These are phyloP conservation scores for Hymenoscyphus salicellus DNA, from an alignment of 2,329 filamentous ascomycete species.

Conservation along the genomic window DNA sequence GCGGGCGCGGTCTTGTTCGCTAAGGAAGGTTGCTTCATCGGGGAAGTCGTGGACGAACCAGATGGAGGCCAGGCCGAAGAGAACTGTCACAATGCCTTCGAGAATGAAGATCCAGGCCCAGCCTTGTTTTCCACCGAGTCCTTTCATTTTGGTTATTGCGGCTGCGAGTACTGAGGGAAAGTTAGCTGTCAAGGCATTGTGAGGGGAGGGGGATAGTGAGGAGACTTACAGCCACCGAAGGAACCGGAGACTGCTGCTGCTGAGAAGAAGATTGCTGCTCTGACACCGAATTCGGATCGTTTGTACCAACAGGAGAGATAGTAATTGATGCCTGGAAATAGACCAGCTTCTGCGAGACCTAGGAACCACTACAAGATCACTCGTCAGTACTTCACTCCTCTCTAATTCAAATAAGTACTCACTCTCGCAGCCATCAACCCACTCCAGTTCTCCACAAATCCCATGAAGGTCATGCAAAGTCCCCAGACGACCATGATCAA, in stretches of 20 bases:
- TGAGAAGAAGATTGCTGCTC: slow-evolving; percentile 79
- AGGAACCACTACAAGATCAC: slow-evolving; percentile 50
- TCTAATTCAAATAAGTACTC: neutral
- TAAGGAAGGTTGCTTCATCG: slow-evolving; percentile 70
- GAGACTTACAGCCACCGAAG: slow-evolving; percentile 56
- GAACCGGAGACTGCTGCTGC: slow-evolving; percentile 76
- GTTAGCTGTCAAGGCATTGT: neutral
- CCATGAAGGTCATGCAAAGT: slow-evolving; percentile 58
- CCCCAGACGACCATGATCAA: slow-evolving; percentile 76
- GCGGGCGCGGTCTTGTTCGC: slow-evolving; percentile 64
- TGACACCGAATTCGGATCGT: slow-evolving; percentile 73
- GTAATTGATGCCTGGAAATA: slow-evolving; percentile 76
- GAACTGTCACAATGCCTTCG: slow-evolving; percentile 44
- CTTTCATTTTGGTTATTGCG: slow-evolving; percentile 67
- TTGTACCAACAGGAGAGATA: slow-evolving; percentile 84
- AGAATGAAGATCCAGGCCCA: slow-evolving; percentile 69
- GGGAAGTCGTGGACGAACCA: slow-evolving; percentile 85
- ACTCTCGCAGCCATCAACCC: slow-evolving; percentile 35
- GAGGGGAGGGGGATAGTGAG: neutral
- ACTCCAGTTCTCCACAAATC: slow-evolving; percentile 33
- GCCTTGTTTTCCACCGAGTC: slow-evolving; percentile 53
- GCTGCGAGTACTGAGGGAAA: slow-evolving; percentile 56
- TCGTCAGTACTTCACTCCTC: neutral
- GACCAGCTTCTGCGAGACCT: slow-evolving; percentile 69
- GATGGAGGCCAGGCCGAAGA: slow-evolving; percentile 62